A percentile compares a stretch with the other conserved stretches of the same genome.
Conservation (phyloP, 1,284 basidiomycete species). For the Cutaneotrichosporon dermatis region DNA sequence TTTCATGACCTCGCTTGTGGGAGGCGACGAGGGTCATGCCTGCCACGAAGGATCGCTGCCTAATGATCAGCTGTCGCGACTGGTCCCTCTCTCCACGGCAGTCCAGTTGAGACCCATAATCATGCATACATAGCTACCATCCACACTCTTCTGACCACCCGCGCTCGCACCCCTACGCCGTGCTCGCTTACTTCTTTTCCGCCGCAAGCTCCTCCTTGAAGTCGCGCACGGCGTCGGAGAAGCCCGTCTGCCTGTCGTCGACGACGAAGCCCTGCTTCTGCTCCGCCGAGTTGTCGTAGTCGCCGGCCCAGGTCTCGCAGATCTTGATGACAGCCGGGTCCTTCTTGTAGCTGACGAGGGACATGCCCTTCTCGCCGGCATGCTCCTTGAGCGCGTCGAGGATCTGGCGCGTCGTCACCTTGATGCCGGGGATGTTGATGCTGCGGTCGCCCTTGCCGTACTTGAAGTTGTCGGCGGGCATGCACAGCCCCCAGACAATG, state of each 20-base stretch:
- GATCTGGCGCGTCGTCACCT: constrained; percentile 47
- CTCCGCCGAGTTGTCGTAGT: constrained; percentile 38
- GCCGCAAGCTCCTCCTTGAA: constrained; percentile 40
- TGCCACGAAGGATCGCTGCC: no score
- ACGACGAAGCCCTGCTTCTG: constrained; percentile 43
- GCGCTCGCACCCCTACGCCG: no score
- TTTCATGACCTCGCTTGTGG: no score
- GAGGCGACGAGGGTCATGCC: no score
- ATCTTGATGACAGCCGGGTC: constrained; percentile 46
- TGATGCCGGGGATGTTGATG: constrained; percentile 50
- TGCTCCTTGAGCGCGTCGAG: constrained; percentile 44
- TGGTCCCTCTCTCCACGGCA: no score
- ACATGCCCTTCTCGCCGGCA: constrained; percentile 35
- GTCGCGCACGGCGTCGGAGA: constrained; percentile 43
- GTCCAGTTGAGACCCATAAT: no score
- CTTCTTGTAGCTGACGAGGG: constrained; percentile 45
- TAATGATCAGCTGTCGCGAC: no score
- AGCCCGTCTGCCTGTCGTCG: constrained; percentile 43
- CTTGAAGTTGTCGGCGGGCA: constrained; percentile 41
- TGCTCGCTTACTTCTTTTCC: constrained; percentile 5
- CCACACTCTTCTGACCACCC: no score
- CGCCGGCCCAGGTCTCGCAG: constrained; percentile 48
- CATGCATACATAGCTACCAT: background rate
- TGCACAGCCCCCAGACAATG: constrained; percentile 45
- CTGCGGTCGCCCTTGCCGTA: constrained; percentile 31